Evolutionary conservation across 768 basidiomycete species (phyloP), one percentile per base, ranked within the genome.

Genomic region (Leccinellum rugosiceps): DNA sequence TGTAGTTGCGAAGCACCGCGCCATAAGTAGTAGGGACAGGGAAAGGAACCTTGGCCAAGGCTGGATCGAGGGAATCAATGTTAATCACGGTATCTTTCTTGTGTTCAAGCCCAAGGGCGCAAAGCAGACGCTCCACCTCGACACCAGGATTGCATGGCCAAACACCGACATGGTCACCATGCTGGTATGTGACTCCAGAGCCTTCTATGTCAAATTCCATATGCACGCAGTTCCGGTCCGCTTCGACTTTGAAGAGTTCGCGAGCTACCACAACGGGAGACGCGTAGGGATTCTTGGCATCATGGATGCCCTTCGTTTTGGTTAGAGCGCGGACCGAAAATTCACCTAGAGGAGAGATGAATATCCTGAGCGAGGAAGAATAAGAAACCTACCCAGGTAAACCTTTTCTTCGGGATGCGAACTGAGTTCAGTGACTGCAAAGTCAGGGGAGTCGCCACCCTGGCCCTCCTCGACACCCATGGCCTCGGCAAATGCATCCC

Each of bases 21-120:
- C 80, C 83, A 66, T 97, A 98, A 8, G 95, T 98, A 2, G 95
- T 94, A 1, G 96, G 96, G 19, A 94, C 90, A 13, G 97, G 96
- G 87, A 98, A 99, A 17, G 96, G 96, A 56, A 98, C 95, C 74
- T 98, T 98, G 57, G 96, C 96, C 30, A 99, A 81, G 15, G 95
- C 94, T 19, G 97, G 96, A 68, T 99, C 96, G 58, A 98, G 85
- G n/a, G 94, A 96, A 69, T 94, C 94, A 58, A 99, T 93, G 62
- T 87, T 84, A 65, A 99, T 92, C 49, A 94, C 84, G 38, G 81
- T 80, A 71, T 95, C 86, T 68, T 84, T 83, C 77, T 92, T 92
- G 59, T 87, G 80, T 62, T 81, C 80, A 11, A 99, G 80, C 25
- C 94, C 96, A 49, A 99, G 86, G 41, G 88, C 83, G 60, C 83